Evolutionary conservation across 225 moss, liverwort and hornwort species (phyloP).

Genomic region (Physcomitrium patens): DNA sequence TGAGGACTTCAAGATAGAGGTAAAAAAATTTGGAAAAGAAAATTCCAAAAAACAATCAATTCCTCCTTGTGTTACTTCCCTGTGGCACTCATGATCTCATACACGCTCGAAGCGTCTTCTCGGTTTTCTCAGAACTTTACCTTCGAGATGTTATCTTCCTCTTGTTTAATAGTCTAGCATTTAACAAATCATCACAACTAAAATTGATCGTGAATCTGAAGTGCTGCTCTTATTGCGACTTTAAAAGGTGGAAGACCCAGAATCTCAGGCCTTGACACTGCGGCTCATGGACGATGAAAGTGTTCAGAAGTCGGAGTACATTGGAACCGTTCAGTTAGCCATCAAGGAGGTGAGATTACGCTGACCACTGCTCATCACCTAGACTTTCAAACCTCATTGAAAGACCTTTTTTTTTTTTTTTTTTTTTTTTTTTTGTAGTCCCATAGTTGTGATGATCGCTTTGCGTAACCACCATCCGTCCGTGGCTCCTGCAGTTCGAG

Average conservation of each 20-base stretch:
- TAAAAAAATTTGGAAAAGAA: conserved; percentile 12
- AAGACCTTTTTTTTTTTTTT: not conserved
- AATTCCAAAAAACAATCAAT: not conserved
- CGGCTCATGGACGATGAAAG: conserved; percentile 92
- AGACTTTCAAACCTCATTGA: too few relatives aligned
- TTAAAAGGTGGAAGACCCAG: conserved; percentile 79
- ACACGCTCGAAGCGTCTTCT: too few relatives aligned
- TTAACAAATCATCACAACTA: not conserved
- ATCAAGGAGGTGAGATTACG: conserved; percentile 46
- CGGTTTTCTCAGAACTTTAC: not conserved
- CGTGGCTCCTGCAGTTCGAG: conserved; percentile 50
- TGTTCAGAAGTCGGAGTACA: conserved; percentile 72
- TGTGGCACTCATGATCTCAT: too few relatives aligned
- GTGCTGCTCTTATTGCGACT: conserved; percentile 4
- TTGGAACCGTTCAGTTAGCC: conserved; percentile 56
- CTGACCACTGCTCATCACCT: not conserved
- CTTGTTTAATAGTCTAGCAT: not conserved
- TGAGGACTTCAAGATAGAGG: conserved; percentile 77
- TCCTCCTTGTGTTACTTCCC: too few relatives aligned
- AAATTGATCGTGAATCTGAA: not conserved
- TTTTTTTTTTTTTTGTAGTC: not conserved
- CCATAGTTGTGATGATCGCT: not conserved
- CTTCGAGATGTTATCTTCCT: not conserved
- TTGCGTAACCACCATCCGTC: not conserved
- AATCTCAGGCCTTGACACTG: conserved; percentile 60